phyloP scores from a whole-genome alignment of 495 filamentous ascomycete species.

The Aspergillus heteromorphus region DNA sequence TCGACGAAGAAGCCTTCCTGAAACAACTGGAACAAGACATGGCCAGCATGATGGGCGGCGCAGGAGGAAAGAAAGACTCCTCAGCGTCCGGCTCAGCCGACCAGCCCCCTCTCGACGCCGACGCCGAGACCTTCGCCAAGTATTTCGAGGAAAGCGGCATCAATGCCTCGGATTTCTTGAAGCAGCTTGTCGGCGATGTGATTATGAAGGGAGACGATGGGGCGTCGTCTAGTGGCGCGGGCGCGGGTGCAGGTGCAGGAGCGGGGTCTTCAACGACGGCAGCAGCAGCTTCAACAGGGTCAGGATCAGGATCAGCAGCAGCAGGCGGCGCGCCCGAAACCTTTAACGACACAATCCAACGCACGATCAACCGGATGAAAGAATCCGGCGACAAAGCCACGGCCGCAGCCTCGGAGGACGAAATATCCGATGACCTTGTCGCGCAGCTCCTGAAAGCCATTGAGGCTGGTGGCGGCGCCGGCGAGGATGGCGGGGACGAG shows the following conservation, averaged over 20 bases:
- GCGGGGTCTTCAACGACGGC: slow-evolving; percentile 6
- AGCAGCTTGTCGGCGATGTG: slow-evolving; percentile 73
- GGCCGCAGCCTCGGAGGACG: slow-evolving; percentile 64
- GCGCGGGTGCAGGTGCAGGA: too few species aligned
- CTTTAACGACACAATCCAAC: slow-evolving; percentile 86
- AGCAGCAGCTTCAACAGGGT: slow-evolving; percentile 15
- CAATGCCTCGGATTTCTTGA: slow-evolving; percentile 71
- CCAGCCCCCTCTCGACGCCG: slow-evolving; percentile 24
- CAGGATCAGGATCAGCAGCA: not conserved
- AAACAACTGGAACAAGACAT: slow-evolving; percentile 81
- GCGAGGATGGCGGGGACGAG: slow-evolving; percentile 61
- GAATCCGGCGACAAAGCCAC: slow-evolving; percentile 74
- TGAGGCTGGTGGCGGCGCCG: slow-evolving; percentile 38
- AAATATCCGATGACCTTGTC: slow-evolving; percentile 70
- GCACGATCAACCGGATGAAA: slow-evolving; percentile 93
- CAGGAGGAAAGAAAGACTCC: slow-evolving; percentile 18
- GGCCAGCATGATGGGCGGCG: slow-evolving; percentile 64
- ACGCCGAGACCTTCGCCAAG: slow-evolving; percentile 59
- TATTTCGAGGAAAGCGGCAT: slow-evolving; percentile 72
- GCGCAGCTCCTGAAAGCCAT: slow-evolving; percentile 80
- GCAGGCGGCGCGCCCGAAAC: slow-evolving; percentile 37
- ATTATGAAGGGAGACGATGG: slow-evolving; percentile 62
- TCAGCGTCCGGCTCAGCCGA: slow-evolving; percentile 4
- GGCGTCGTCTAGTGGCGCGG: slow-evolving; percentile 1
- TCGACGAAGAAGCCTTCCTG: slow-evolving; percentile 62